phyloP scores from a whole-genome alignment of 2,329 filamentous ascomycete species.

The Aureobasidium zeae region DNA sequence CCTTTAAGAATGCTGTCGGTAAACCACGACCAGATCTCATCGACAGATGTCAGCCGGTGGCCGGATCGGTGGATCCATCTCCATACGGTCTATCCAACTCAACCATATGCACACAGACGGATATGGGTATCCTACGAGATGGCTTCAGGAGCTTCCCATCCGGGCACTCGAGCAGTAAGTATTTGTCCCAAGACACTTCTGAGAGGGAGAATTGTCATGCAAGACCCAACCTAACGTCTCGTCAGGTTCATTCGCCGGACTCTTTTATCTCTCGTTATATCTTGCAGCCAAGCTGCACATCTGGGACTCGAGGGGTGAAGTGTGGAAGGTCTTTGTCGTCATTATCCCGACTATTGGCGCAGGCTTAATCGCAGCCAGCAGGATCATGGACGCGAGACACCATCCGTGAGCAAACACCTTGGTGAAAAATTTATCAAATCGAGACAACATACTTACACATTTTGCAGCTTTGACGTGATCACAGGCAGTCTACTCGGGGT shows the following conservation, averaged over 20 bases:
- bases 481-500: slow-evolving; percentile 46
- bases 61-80: slow-evolving; percentile 29
- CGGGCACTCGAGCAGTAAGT: slow-evolving; percentile 46
- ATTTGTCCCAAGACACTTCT: too few relatives aligned
- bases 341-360: slow-evolving; percentile 46
- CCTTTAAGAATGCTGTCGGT: slow-evolving; percentile 50
- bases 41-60: slow-evolving; percentile 40
- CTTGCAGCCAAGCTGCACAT: slow-evolving; percentile 51
- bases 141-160: slow-evolving; percentile 52
- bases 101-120: slow-evolving; percentile 43
- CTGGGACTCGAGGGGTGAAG: slow-evolving; percentile 50
- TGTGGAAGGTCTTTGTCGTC: slow-evolving; percentile 50
- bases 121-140: slow-evolving; percentile 46
- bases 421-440: background rate
- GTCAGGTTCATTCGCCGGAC: slow-evolving; percentile 47
- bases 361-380: slow-evolving; percentile 45
- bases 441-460: background rate
- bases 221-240: background rate
- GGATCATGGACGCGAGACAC: slow-evolving; percentile 54
- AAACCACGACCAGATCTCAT: slow-evolving; percentile 54
- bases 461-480: slow-evolving; percentile 44
- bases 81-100: slow-evolving; percentile 38
- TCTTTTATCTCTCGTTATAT: slow-evolving; percentile 52
- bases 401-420: slow-evolving; percentile 43
- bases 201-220: background rate